Percentiles rank a stretch among this genome's conserved stretches.
Conservation (phyloP, 345 rosid genomes). For the Cardamine resedifolia region DNA sequence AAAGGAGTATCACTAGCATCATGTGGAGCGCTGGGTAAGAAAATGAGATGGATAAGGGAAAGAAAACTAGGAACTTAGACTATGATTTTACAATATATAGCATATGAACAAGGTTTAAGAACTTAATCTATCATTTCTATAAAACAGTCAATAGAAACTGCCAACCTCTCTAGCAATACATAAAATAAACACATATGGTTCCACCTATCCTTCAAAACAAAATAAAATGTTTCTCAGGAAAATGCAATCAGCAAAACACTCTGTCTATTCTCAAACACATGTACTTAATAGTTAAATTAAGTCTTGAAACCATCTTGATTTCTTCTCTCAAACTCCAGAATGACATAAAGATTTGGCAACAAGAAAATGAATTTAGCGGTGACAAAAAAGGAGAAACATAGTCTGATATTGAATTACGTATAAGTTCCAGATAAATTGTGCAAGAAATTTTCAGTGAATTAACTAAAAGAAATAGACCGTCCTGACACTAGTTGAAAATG, state of each 20-base stretch:
- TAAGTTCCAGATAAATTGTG: background rate
- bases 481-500: background rate
- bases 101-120: slow-evolving; percentile 9
- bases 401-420: background rate
- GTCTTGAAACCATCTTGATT: slow-evolving; percentile 3
- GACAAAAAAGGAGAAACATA: background rate
- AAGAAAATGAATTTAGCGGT: background rate
- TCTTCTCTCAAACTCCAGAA: background rate
- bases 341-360: background rate
- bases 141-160: background rate
- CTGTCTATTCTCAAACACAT: background rate
- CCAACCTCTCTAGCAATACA: background rate
- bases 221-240: background rate
- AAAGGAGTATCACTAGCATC: slow-evolving; percentile 15
- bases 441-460: background rate
- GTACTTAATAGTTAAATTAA: background rate
- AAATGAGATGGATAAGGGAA: slow-evolving; percentile 7
- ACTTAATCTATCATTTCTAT: background rate
- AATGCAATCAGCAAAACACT: background rate
- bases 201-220: background rate
- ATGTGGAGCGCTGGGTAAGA: slow-evolving; percentile 1
- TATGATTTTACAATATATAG: background rate
- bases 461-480: background rate
- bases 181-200: background rate
- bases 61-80: slow-evolving; percentile 2